These are phyloP conservation scores for Aspergillus amoenus DNA, from an alignment of 2,329 filamentous ascomycete species.

Conservation along the genomic window DNA sequence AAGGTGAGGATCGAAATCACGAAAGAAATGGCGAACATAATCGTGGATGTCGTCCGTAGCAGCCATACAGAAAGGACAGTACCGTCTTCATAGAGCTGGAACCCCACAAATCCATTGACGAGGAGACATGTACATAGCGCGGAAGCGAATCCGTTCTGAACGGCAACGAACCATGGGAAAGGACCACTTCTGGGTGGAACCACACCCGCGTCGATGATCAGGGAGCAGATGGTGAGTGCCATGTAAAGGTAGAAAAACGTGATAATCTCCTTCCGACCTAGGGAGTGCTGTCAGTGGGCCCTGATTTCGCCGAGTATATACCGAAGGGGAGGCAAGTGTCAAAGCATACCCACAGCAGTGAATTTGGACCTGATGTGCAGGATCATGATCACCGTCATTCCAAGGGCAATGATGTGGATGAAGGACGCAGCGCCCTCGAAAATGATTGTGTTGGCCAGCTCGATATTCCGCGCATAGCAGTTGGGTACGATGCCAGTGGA, in stretches of 20 bases:
- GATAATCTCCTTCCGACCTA: constrained; percentile 69
- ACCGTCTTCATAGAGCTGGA: constrained; percentile 97
- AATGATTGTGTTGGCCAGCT: constrained; percentile 96
- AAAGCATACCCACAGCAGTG: constrained; percentile 80
- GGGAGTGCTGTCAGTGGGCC: background rate
- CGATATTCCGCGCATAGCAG: constrained; percentile 93
- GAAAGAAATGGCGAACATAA: constrained; percentile 83
- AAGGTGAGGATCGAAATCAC: constrained; percentile 89
- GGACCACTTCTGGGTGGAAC: constrained; percentile 76
- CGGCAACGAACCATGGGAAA: constrained; percentile 88
- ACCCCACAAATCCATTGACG: constrained; percentile 97
- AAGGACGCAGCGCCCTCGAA: constrained; percentile 90
- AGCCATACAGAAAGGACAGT: constrained; percentile 93
- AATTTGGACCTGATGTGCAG: constrained; percentile 96
- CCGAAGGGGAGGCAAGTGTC: background rate
- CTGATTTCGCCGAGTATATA: background rate
- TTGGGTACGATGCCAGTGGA: constrained; percentile 78
- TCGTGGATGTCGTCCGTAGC: constrained; percentile 72
- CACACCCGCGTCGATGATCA: constrained; percentile 90
- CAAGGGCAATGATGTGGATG: constrained; percentile 84
- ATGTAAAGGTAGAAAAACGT: constrained; percentile 98
- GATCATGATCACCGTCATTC: constrained; percentile 97
- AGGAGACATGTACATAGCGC: constrained; percentile 84
- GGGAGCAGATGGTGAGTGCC: constrained; percentile 80
- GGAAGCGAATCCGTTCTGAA: constrained; percentile 80